Base-by-base conservation (phyloP, 345 rosid species). In the Raphanus sativus region DNA sequence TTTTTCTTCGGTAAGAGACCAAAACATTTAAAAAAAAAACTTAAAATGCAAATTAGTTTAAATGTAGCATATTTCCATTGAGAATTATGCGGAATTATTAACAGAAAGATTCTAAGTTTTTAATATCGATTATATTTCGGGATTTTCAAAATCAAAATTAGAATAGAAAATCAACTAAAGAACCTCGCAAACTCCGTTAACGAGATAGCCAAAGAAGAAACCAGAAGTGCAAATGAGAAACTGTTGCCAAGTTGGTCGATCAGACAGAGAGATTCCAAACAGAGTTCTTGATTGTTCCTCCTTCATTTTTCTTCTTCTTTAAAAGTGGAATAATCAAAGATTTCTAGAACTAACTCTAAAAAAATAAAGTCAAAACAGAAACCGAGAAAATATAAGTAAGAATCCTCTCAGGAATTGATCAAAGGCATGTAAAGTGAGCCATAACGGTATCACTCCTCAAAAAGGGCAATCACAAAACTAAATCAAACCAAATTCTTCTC, bases 101-200 rank as follows among this genome's bases (percentile, higher is more conserved):
- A 21, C 33, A 55, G 11, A 54, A 17, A n/a, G 17, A n/a, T 16
- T 50, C 13, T 58, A 75, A 50, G 70, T 65, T 24, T 45, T 13
- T 8, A 25, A 42, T 32, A 59, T 13, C 17, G 36, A 59, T 16
- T 2, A 16, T 10, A 16, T 42, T 7, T 40, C 52, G 30, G 15
- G 45, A 48, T 38, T 26, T 9, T 15, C 6, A 1, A 50, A 29
- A 54, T 17, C 32, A 56, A 56, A 64, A 21, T 10, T 42, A 59
- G 40, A n/a, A 9, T 4, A 13, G 1, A 61, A 8, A 9, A 4
- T 28, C 29, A 13, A 29, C 55, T 42, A 17, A 56, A 29, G 71
- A 78, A 92, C 98, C 99, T 95, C 99, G 59, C 97, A 94, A 72
- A 94, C 77, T 79, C 98, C 98, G 77, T 92, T 94, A 65, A 92